Conservation (phyloP, 805 yeast genomes). For the Danielia oregonensis region DNA sequence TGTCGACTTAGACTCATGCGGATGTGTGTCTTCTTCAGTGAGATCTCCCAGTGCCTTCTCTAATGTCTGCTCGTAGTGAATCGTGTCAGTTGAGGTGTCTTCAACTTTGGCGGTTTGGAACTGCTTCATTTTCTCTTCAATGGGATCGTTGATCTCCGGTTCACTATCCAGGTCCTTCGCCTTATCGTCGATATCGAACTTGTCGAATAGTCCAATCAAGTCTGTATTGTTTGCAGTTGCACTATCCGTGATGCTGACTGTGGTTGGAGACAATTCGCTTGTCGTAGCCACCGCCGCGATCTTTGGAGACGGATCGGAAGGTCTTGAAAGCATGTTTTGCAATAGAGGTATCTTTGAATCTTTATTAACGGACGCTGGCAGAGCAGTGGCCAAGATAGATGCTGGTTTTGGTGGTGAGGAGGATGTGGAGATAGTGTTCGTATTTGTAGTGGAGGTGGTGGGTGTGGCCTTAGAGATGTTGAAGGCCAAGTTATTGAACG, state of each 20-base stretch:
- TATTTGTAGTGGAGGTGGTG: constrained; percentile 40
- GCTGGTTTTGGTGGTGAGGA: constrained; percentile 10
- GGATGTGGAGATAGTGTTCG: constrained; percentile 22
- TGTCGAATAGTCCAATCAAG: constrained; percentile 33
- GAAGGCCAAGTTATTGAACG: constrained; percentile 29
- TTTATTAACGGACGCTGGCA: background rate
- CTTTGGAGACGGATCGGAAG: constrained; percentile 6
- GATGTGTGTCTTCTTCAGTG: background rate
- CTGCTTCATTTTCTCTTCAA: constrained; percentile 11
- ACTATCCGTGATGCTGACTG: constrained; percentile 16
- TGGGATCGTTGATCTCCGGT: constrained; percentile 3
- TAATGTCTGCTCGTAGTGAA: background rate
- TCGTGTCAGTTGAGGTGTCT: background rate
- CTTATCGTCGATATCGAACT: constrained; percentile 24
- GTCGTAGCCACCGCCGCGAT: constrained; percentile 4
- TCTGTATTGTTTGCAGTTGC: constrained; percentile 12
- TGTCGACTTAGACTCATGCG: too few species aligned
- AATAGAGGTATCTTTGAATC: constrained; percentile 1
- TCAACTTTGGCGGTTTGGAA: constrained; percentile 1
- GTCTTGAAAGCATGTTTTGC: constrained; percentile 1
- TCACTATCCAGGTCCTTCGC: background rate
- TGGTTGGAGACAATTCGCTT: constrained; percentile 19
- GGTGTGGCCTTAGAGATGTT: constrained; percentile 37
- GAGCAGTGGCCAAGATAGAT: constrained; percentile 1
- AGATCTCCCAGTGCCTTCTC: background rate